Base-by-base conservation (phyloP, 1,284 basidiomycete species). In the Puccinia hordei region DNA sequence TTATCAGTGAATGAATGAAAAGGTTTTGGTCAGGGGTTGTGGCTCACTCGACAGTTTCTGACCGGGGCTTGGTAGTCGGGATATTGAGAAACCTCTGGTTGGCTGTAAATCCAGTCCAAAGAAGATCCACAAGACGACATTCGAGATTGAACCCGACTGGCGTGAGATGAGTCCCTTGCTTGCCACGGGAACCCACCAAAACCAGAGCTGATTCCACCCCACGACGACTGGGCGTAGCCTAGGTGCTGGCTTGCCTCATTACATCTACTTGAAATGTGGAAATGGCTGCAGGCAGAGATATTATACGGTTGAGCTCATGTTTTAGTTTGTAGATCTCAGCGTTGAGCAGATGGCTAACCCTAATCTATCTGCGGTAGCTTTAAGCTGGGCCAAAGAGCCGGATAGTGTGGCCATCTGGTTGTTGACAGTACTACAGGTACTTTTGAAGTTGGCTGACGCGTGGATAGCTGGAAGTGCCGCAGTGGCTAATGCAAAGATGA, bases 161-260 rank as follows among this genome's bases (percentile, higher is more conserved):
- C 59, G 9, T 76, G 74, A 13, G 74, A 27, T 22, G 74, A 76
- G 44, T n/a, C 22, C 19, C 74, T 44, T n/a, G 74, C 74, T 35
- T 35, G n/a, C 74, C 74, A 76, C 13, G 74, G 74, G 8, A 19
- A 46, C 5, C 0, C 2, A 8, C 22, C 38, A 61, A 19, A 76
- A 10, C 13, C 13, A 5, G 1, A 19, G 4, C 33, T 49, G 19
- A 76, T 33, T 33, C 46, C 38, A 24, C 22, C 27, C 59, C 59
- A 65, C 13, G 74, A 12, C 19, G 27, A 17, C 22, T 27, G 59
- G 19, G 59, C 57, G 38, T 46, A 27, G 51, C 27, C 38, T 15
- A 76, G 38, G 24, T 76, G 74, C 2, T n/a, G 22, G 24, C n/a
- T 27, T 9, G 74, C 74, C 49, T 76, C 38, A 19, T 49, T 17